Evolutionary conservation across 257 asterid species (phyloP), one percentile per base, ranked within the genome.

Genomic region (Primulina huaijiensis): DNA sequence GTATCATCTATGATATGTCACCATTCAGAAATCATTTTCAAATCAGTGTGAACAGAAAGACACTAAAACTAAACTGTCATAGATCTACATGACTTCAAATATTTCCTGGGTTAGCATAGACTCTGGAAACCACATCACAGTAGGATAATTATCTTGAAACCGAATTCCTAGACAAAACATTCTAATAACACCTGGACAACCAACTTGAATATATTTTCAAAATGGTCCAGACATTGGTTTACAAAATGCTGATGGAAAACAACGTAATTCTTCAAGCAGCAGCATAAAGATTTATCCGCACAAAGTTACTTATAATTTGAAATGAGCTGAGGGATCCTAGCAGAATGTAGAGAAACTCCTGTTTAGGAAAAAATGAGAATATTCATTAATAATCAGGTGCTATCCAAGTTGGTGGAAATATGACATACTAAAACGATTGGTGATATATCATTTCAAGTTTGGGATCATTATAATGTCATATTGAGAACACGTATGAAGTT

Each of bases 251-350:
- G 64, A 33, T 38, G 57, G 67, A 46, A 19, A 16, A 34, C 4
- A 34, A 67, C 69, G 20, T 23, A 34, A 31, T n/a, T 72, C 66
- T 75, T 61, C 8, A 61, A 66, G 74, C 71, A 50, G 67, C 50
- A 55, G 74, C 40, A 52, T 8, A 8, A 3, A 57, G 33, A 29
- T 34, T 52, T 50, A 58, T 19, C 46, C 10, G 35, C 30, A 17
- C 23, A 55, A 66, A 12, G 60, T 46, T 60, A 23, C 63, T 68
- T 64, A 66, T 58, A 65, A 31, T 50, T 37, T 71, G 40, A 72
- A 65, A 50, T 17, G 40, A 60, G 8, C 4, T 11, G 63, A 65
- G 63, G 29, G 30, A 16, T 37, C 23, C 50, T 14, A 16, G 53
- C 67, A 56, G 31, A n/a, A 67, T 14, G 25, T 67, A 60, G 29